phyloP scores from a whole-genome alignment of 441 rosid species.

The Macaranga tanarius region DNA sequence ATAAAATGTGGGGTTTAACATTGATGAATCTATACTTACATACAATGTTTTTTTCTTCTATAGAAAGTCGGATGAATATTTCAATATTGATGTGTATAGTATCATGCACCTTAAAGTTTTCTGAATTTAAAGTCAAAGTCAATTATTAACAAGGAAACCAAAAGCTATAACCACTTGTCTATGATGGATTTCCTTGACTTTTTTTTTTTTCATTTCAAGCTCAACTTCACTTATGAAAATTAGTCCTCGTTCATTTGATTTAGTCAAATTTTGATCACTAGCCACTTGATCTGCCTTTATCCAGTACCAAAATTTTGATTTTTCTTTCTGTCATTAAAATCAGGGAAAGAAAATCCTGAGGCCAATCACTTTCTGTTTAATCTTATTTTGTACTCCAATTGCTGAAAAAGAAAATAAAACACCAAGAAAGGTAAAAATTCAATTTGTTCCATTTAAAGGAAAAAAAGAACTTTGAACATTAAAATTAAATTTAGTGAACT shows the following conservation, averaged over 20 bases:
- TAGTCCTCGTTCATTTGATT: neutral
- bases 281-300: neutral
- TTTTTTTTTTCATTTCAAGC: neutral
- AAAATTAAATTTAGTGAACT: too few relatives aligned
- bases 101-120: neutral
- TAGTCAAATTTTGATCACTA: neutral
- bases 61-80: neutral
- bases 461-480: neutral
- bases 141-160: neutral
- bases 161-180: neutral
- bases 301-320: neutral
- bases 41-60: neutral
- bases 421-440: neutral
- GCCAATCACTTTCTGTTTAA: neutral
- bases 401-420: too few relatives aligned
- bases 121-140: constrained; percentile 11
- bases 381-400: neutral
- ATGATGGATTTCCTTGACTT: neutral
- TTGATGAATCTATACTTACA: neutral
- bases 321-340: neutral
- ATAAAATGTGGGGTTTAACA: neutral
- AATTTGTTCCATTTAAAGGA: neutral
- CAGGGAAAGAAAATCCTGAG: too few relatives aligned
- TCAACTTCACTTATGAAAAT: neutral
- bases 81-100: neutral